Conservation (phyloP, 176 grass and related monocot species). For the Phyllostachys edulis region DNA sequence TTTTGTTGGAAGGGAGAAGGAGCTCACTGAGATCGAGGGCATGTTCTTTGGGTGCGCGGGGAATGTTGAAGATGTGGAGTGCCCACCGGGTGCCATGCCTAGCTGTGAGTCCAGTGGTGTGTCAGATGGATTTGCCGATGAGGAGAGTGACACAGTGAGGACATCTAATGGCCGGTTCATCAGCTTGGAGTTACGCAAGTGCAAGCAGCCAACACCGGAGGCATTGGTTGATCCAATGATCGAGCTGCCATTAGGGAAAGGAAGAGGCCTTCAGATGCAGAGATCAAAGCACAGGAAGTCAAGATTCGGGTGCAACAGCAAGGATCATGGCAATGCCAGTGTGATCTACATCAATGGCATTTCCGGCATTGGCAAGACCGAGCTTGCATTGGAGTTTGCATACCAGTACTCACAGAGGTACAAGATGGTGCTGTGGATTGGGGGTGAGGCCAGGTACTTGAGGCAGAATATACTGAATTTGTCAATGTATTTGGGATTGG, state of each 20-base stretch:
- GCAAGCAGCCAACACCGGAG: constrained; percentile 69
- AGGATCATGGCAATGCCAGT: constrained; percentile 48
- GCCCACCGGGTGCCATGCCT: constrained; percentile 30
- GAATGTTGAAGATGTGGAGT: constrained; percentile 60
- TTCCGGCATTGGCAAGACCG: constrained; percentile 88
- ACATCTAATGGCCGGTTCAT: constrained; percentile 61
- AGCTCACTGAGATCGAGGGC: constrained; percentile 70
- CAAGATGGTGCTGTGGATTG: constrained; percentile 95
- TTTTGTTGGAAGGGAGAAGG: constrained; percentile 91
- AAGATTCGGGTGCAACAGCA: constrained; percentile 55
- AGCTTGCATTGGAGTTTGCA: constrained; percentile 84
- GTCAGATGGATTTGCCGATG: constrained; percentile 76
- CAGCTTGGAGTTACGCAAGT: constrained; percentile 79
- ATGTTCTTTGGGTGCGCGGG: constrained; percentile 53
- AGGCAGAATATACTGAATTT: constrained; percentile 92
- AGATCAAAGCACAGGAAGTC: constrained; percentile 68
- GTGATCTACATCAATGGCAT: constrained; percentile 65
- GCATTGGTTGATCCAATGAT: constrained; percentile 60
- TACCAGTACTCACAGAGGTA: constrained; percentile 84
- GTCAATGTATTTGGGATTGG: constrained; percentile 63
- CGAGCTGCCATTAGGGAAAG: constrained; percentile 58
- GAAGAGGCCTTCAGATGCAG: constrained; percentile 63
- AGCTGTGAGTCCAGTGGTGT: constrained; percentile 49
- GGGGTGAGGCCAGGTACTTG: constrained; percentile 76
- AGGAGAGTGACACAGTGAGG: constrained; percentile 65